Conservation (phyloP, 164 flowering plant genomes). For the Santalum album region DNA sequence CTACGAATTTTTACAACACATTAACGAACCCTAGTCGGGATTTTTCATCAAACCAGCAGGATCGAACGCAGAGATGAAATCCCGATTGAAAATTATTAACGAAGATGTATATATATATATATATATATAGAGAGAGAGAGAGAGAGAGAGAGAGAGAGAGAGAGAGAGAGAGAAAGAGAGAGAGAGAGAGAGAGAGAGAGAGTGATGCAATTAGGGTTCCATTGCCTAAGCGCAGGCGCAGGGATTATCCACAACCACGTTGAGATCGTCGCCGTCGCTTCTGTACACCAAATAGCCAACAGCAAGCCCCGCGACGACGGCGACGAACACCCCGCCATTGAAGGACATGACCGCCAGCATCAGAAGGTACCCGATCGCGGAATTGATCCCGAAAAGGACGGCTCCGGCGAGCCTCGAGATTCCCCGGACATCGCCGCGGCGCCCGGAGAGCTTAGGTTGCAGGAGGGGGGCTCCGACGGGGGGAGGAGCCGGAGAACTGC, state of each 20-base stretch:
- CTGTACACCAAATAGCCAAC: conserved; percentile 29
- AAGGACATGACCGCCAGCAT: conserved; percentile 58
- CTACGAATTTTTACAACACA: too few relatives aligned
- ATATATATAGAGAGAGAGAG: too few relatives aligned
- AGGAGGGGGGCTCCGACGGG: conserved; percentile 8
- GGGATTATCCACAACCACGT: conserved; percentile 19
- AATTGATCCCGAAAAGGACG: conserved; percentile 43
- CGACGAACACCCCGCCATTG: conserved; percentile 47
- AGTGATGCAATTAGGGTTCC: too few relatives aligned
- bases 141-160: too few relatives aligned
- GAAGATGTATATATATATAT: too few relatives aligned
- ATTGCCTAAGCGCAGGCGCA: conserved; percentile 34
- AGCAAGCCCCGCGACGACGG: conserved; percentile 29
- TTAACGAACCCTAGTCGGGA: too few relatives aligned
- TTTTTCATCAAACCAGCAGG: too few relatives aligned
- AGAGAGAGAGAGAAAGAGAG: too few relatives aligned
- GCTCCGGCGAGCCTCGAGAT: conserved; percentile 20
- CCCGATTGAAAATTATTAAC: too few relatives aligned
- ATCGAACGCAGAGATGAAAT: too few relatives aligned
- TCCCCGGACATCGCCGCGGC: conserved; percentile 3
- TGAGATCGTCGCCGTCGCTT: conserved; percentile 16
- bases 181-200: too few relatives aligned
- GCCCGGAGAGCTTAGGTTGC: not conserved
- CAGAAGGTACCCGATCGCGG: conserved; percentile 46
- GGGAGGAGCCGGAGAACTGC: not conserved